These are phyloP conservation scores for Botrytis deweyae DNA, from an alignment of 2,329 filamentous ascomycete genomes.

Conservation along the genomic window DNA sequence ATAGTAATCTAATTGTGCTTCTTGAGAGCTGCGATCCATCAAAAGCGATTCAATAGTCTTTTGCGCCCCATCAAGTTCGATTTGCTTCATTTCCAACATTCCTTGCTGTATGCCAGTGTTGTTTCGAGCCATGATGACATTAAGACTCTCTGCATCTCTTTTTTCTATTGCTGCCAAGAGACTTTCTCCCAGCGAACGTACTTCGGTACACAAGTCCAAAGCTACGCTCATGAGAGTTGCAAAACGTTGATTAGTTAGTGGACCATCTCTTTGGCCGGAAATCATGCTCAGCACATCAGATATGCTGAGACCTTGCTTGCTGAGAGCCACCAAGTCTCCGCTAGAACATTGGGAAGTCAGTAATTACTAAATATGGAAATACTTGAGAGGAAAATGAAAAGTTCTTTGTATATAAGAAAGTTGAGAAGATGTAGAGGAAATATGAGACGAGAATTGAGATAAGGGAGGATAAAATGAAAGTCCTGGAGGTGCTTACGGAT, in stretches of 20 bases:
- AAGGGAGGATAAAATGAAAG: too few species aligned
- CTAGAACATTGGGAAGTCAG: too few species aligned
- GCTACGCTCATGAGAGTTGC: not conserved
- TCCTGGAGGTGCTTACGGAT: not conserved
- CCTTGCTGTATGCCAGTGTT: not conserved
- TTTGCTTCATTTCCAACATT: conserved; percentile 1
- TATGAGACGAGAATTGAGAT: too few species aligned
- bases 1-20: conserved; percentile 10
- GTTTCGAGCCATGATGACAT: not conserved
- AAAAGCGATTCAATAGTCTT: conserved; percentile 2
- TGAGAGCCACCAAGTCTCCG: not conserved
- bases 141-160: not conserved
- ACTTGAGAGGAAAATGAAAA: too few species aligned
- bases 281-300: not conserved
- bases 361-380: too few species aligned
- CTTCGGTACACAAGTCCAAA: not conserved
- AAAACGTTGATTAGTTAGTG: not conserved
- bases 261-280: not conserved
- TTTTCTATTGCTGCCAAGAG: not conserved
- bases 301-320: not conserved
- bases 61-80: not conserved
- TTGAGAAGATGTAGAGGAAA: too few species aligned
- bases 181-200: not conserved
- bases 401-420: too few species aligned
- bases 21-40: not conserved